Conservation (phyloP, 2,329 filamentous ascomycete species). For the Fusarium mangiferae region DNA sequence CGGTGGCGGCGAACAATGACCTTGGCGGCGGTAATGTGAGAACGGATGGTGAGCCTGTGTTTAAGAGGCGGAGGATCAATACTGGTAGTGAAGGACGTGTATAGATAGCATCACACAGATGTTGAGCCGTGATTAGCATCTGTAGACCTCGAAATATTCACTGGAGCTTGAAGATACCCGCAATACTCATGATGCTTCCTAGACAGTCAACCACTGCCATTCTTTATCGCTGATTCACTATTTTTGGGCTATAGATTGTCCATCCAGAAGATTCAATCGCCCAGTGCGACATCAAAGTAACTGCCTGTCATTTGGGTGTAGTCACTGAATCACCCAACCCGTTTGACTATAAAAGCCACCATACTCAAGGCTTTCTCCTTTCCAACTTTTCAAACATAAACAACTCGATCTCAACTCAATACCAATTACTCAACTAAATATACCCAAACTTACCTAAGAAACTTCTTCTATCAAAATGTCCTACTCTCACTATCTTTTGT, state of each 20-base stretch:
- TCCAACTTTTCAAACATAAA: not conserved
- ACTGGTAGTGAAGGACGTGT: fast-evolving
- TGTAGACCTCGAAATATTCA: not conserved
- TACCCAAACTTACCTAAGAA: too few species aligned
- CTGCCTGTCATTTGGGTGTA: not conserved
- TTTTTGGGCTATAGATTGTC: fast-evolving
- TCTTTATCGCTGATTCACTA: not conserved
- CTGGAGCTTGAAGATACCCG: fast-evolving
- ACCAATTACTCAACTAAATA: too few species aligned
- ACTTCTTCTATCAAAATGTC: not conserved
- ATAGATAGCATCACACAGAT: too few species aligned
- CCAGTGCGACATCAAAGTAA: fast-evolving
- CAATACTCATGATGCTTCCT: fast-evolving
- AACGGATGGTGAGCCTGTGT: not conserved
- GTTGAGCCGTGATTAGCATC: too few species aligned
- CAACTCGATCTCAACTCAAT: not conserved
- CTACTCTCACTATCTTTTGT: too few species aligned
- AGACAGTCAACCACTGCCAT: not conserved
- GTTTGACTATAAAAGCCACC: not conserved
- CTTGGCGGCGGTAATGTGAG: fast-evolving
- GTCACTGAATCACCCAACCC: not conserved
- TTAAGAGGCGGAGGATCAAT: not conserved
- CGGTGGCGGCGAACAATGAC: not conserved
- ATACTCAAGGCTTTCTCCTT: not conserved
- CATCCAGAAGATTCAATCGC: not conserved